Evolutionary conservation across 73 alveolate genomes (phyloP).

Genomic region (Stentor coeruleus): DNA sequence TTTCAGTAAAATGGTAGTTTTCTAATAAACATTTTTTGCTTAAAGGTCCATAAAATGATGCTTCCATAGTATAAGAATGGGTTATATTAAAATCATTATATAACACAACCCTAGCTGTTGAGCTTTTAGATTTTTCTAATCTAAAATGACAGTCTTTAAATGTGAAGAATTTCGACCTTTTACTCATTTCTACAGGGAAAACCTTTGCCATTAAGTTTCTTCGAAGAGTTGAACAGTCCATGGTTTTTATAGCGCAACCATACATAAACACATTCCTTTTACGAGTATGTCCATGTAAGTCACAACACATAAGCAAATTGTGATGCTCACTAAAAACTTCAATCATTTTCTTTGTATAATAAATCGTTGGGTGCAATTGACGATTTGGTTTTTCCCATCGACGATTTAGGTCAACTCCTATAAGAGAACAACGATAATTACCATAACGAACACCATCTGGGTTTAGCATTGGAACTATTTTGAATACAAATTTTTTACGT

Average conservation of each 20-base stretch:
- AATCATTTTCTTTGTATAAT: slow-evolving; percentile 87
- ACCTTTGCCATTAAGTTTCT: slow-evolving; percentile 77
- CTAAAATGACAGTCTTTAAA: slow-evolving; percentile 86
- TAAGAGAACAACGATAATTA: slow-evolving; percentile 68
- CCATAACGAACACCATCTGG: slow-evolving; percentile 99
- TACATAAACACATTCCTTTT: slow-evolving; percentile 41
- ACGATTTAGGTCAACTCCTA: slow-evolving; percentile 98
- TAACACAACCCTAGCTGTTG: slow-evolving; percentile 86
- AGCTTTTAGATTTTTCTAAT: slow-evolving; percentile 81
- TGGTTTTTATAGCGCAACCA: slow-evolving; percentile 23
- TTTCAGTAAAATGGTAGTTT: not conserved
- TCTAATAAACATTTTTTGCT: not conserved
- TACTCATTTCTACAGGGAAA: slow-evolving; percentile 79
- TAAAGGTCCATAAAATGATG: slow-evolving; percentile 90
- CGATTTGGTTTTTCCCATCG: slow-evolving; percentile 96
- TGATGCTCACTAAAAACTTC: slow-evolving; percentile 88
- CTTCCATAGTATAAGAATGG: slow-evolving; percentile 85
- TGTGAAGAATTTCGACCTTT: slow-evolving; percentile 72
- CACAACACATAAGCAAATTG: slow-evolving; percentile 94
- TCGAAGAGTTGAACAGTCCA: slow-evolving; percentile 30
- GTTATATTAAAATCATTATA: slow-evolving; percentile 85
- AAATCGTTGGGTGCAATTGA: slow-evolving; percentile 93
- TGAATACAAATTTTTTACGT: slow-evolving; percentile 81
- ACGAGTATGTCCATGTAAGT: slow-evolving; percentile 99
- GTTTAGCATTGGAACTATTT: slow-evolving; percentile 97